These are phyloP conservation scores for Hepatocystis sp. DNA, from an alignment of 169 alveolate genomes.

Conservation along the genomic window DNA sequence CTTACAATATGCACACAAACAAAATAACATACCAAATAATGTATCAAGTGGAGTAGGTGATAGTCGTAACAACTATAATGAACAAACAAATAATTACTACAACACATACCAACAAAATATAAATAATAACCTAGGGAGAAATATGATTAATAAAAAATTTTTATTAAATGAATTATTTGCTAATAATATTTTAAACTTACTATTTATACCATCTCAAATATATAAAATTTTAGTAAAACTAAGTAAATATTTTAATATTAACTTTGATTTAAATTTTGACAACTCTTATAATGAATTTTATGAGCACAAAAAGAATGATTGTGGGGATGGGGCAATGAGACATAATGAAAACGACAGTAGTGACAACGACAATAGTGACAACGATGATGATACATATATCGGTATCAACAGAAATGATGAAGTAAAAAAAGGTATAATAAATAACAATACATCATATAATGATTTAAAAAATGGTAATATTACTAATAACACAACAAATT, in stretches of 20 bases:
- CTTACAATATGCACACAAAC: too few species aligned
- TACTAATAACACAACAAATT: not conserved
- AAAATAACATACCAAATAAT: too few species aligned
- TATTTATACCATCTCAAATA: conserved; percentile 72
- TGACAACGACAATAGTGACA: not conserved
- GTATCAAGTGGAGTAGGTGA: too few species aligned
- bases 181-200: conserved; percentile 47
- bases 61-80: too few species aligned
- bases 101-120: too few species aligned
- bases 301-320: conserved; percentile 12
- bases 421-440: conserved; percentile 24
- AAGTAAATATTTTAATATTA: conserved; percentile 45
- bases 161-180: conserved; percentile 69
- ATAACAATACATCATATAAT: conserved; percentile 6
- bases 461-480: not conserved
- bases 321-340: conserved; percentile 15
- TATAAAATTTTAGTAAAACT: conserved; percentile 38
- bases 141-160: conserved; percentile 19
- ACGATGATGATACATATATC: not conserved
- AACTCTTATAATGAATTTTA: conserved; percentile 28
- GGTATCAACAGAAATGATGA: conserved; percentile 10
- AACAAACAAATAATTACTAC: not conserved
- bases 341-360: not conserved
- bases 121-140: too few species aligned
- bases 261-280: conserved; percentile 65